Base-by-base conservation (phyloP, 2,329 filamentous ascomycete genomes). In the Apiospora arundinis region DNA sequence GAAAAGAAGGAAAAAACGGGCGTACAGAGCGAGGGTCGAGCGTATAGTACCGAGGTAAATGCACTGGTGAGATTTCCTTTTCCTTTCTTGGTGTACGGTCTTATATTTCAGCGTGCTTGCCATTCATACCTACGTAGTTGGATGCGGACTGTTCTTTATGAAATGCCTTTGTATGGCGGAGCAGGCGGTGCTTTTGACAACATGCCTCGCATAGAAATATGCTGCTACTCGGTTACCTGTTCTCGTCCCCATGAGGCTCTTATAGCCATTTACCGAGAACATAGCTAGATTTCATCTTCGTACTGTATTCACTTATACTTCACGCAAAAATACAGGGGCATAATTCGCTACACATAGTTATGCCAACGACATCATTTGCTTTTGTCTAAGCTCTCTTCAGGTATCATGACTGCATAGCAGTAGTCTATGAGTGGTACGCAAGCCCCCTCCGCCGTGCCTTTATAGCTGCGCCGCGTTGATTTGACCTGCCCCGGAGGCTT, bases 351-450 rank as follows among this genome's bases (percentile, higher is more conserved):
- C 12, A n/a, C 14, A 11, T 63, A 18, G 56, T 63, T 63, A 40
- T 40, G 37, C 56, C 56, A 63, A 37, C 28, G 32, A 63, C 56
- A 63, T 63, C 56, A 63, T 63, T 63, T 63, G 28, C 49, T 40
- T 63, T 63, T 63, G 18, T 63, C 56, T 68, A 45, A 68, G 66
- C 66, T 68, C 44, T 68, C 44, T 40, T 68, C 66, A 68, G 44
- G 66, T 48, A 68, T 68, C 66, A 28, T 68, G 66, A 48, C 66
- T 68, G 66, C 37, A 48, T 44, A 68, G 66, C 4, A 40, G 49
- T 56, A 32, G 46, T 69, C 67, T 69, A 69, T 67, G 42, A 68
- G 44, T 68, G 66, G 66, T 68, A 48, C 25, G 48, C 66, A 68
- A 37, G 66, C 32, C 56, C 56, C 56, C 56, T 37, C 12, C 56